Base-by-base conservation (phyloP, 306 rosid genomes). In the Cajanus cajan region DNA sequence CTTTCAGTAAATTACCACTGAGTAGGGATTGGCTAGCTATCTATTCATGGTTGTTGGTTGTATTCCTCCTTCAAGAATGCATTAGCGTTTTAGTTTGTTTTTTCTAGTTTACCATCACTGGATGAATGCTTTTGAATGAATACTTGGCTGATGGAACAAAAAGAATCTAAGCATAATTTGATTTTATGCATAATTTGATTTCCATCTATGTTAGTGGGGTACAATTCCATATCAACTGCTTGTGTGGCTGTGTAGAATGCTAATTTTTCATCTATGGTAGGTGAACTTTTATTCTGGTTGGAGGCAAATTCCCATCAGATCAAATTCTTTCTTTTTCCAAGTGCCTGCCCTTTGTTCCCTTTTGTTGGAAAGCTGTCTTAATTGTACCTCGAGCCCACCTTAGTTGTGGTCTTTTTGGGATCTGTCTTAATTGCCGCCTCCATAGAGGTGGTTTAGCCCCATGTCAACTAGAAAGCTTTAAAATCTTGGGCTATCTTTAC, bases 161-260 rank as follows among this genome's bases (percentile, higher is more conserved):
- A 50, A 31, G 37, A 59, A 19, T 43, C 45, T 34, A n/a, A n/a
- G 71, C 62, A 43, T 45, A 75, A n/a, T 8, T 22, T 62, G 11
- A 45, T 75, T 43, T 43, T 31, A n/a, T 61, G 25, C 44, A 41
- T 41, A 15, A 58, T 74, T 59, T 2, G 9, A 31, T 31, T 16
- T 39, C 41, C 39, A 22, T 74, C 19, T 19, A 50, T 74, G 45
- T 41, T 62, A 12, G 7, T 72, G 69, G 11, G 37, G 52, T 80
- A 51, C 15, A 43, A 65, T 73, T 73, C 44, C 68, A 41, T 62
- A 36, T 73, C 75, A 68, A 5, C 51, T 78, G 47, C 41, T 62
- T 57, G 62, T 52, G 4, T 43, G 55, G 37, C 47, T 43, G 36
- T 10, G 39, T n/a, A 57, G 65, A 68, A 45, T 82, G 37, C 76